phyloP scores from a whole-genome alignment of 306 rosid species.

The Dalbergia cochinchinensis region DNA sequence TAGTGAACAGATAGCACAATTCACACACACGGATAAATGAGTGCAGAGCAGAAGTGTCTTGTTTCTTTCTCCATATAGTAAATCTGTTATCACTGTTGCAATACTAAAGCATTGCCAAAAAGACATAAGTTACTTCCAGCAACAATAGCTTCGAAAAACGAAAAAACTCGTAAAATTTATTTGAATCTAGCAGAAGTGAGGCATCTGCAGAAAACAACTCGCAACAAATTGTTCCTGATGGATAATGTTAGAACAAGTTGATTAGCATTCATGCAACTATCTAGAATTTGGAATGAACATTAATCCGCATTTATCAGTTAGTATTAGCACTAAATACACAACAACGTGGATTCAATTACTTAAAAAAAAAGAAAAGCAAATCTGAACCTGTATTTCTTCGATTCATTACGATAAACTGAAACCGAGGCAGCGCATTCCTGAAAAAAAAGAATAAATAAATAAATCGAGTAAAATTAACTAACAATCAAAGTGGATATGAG shows the following conservation, averaged over 20 bases:
- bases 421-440: constrained; percentile 87
- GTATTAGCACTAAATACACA: background rate
- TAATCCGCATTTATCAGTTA: background rate
- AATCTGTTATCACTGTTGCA: background rate
- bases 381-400: constrained; percentile 83
- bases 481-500: constrained; percentile 31
- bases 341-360: background rate
- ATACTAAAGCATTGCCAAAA: background rate
- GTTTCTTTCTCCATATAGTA: constrained; percentile 27
- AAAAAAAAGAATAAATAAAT: background rate
- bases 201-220: too few relatives aligned
- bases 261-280: too few relatives aligned
- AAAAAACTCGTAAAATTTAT: background rate
- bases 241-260: too few relatives aligned
- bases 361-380: background rate
- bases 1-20: constrained; percentile 33
- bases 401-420: constrained; percentile 97
- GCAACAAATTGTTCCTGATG: too few relatives aligned
- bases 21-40: constrained; percentile 22
- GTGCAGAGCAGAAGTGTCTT: background rate
- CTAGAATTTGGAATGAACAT: background rate
- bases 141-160: background rate
- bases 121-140: background rate
- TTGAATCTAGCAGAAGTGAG: background rate
- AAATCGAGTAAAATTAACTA: background rate